phyloP scores from a whole-genome alignment of 805 yeast species.

The Candida orba region DNA sequence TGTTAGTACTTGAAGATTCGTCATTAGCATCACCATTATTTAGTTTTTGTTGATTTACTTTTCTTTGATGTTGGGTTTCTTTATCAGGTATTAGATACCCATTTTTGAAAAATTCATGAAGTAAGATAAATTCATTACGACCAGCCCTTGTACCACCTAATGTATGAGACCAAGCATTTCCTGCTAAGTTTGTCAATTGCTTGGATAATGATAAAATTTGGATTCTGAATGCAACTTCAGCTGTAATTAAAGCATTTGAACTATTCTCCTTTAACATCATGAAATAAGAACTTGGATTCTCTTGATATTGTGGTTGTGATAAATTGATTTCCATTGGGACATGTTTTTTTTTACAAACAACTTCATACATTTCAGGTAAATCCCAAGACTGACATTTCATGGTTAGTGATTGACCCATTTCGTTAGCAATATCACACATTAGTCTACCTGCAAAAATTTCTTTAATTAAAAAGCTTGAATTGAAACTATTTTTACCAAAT shows the following conservation, averaged over 20 bases:
- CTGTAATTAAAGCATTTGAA: conserved; percentile 58
- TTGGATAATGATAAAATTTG: conserved; percentile 86
- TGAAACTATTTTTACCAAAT: conserved; percentile 48
- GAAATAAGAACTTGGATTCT: conserved; percentile 58
- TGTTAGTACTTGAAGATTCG: conserved; percentile 41
- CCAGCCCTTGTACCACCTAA: conserved; percentile 94
- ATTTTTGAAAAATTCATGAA: conserved; percentile 82
- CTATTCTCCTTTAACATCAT: conserved; percentile 67
- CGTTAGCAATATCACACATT: conserved; percentile 88
- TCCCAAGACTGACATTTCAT: conserved; percentile 94
- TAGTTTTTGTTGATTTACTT: conserved; percentile 27
- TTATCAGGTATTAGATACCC: conserved; percentile 87
- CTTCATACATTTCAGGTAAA: conserved; percentile 80
- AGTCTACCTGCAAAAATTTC: conserved; percentile 81
- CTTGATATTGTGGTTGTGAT: conserved; percentile 55
- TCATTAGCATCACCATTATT: conserved; percentile 26
- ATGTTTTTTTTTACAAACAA: conserved; percentile 61
- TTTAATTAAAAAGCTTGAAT: conserved; percentile 48
- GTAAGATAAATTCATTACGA: conserved; percentile 84
- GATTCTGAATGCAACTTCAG: conserved; percentile 70
- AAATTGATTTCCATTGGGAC: conserved; percentile 66
- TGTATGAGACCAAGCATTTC: conserved; percentile 96
- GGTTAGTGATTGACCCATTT: conserved; percentile 89
- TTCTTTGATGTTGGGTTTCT: conserved; percentile 36
- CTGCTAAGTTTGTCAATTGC: conserved; percentile 88